Conservation (phyloP, 2,329 filamentous ascomycete genomes). For the Monosporascus sp. region DNA sequence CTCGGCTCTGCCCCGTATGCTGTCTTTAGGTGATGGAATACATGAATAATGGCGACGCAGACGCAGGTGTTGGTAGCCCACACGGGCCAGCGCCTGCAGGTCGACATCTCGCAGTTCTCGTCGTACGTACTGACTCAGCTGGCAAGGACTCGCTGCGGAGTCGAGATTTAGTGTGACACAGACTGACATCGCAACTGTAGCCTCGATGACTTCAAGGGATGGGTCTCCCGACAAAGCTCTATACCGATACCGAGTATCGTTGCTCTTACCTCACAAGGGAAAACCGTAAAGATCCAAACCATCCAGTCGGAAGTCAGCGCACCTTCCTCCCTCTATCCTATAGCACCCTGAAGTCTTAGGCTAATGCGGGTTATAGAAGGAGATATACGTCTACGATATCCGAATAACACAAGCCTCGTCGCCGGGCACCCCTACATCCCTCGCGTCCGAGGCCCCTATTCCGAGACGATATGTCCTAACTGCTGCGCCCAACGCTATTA, state of each 20-base stretch:
- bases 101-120: conserved; percentile 69
- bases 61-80: conserved; percentile 89
- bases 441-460: conserved; percentile 43
- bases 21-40: conserved; percentile 25
- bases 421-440: conserved; percentile 36
- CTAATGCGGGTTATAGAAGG: conserved; percentile 50
- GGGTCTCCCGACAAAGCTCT: conserved; percentile 68
- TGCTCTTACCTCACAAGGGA: conserved; percentile 77
- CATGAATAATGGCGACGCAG: conserved; percentile 61
- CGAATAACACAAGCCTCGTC: conserved; percentile 59
- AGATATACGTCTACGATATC: conserved; percentile 90
- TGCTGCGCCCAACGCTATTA: conserved; percentile 74
- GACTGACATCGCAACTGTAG: conserved; percentile 35
- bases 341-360: not conserved
- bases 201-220: conserved; percentile 78
- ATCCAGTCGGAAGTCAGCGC: conserved; percentile 68
- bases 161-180: conserved; percentile 3
- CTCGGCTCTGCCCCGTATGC: conserved; percentile 7
- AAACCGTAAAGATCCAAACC: conserved; percentile 74
- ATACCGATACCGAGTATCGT: conserved; percentile 79
- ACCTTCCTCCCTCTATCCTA: conserved; percentile 7
- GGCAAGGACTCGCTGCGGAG: conserved; percentile 4
- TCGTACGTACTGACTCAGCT: conserved; percentile 51
- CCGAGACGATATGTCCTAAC: conserved; percentile 54
- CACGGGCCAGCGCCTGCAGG: conserved; percentile 78